phyloP scores from a whole-genome alignment of 2,329 filamentous ascomycete genomes.

The Fusarium tupiense region DNA sequence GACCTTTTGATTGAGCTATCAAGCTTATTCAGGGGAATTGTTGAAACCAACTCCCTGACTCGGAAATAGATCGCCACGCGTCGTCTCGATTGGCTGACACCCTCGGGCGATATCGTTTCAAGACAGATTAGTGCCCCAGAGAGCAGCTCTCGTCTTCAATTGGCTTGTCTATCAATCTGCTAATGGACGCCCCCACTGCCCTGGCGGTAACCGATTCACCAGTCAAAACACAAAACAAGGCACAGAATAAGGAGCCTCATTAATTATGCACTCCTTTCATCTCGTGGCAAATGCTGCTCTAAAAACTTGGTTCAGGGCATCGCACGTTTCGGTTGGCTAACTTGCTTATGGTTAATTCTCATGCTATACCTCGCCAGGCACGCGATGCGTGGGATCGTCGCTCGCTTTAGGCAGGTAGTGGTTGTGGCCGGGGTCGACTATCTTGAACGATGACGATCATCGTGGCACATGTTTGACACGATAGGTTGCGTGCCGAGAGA shows the following conservation, averaged over 20 bases:
- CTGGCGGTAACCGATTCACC: constrained; percentile 29
- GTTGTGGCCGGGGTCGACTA: constrained; percentile 13
- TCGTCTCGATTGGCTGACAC: constrained; percentile 4
- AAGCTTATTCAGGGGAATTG: constrained; percentile 22
- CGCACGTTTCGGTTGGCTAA: constrained; percentile 19
- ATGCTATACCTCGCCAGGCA: constrained; percentile 30
- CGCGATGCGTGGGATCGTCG: constrained; percentile 17
- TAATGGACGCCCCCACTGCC: constrained; percentile 25
- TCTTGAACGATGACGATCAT: constrained; percentile 26
- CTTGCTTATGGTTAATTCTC: constrained; percentile 6
- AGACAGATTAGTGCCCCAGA: neutral
- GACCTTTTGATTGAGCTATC: constrained; percentile 26
- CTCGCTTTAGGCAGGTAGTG: constrained; percentile 35
- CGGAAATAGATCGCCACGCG: constrained; percentile 27
- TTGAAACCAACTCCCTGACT: constrained; percentile 27
- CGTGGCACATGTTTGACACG: constrained; percentile 23
- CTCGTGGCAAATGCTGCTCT: constrained; percentile 6
- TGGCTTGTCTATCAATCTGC: constrained; percentile 20
- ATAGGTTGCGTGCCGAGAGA: constrained; percentile 24
- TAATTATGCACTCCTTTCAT: constrained; percentile 30
- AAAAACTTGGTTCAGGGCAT: neutral
- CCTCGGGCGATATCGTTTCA: constrained; percentile 25
- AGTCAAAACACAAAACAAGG: constrained; percentile 17
- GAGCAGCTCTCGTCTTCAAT: constrained; percentile 1
- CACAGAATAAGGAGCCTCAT: constrained; percentile 5